phyloP scores from a whole-genome alignment of 2,329 filamentous ascomycete species.

The Fusarium oligoseptatum region DNA sequence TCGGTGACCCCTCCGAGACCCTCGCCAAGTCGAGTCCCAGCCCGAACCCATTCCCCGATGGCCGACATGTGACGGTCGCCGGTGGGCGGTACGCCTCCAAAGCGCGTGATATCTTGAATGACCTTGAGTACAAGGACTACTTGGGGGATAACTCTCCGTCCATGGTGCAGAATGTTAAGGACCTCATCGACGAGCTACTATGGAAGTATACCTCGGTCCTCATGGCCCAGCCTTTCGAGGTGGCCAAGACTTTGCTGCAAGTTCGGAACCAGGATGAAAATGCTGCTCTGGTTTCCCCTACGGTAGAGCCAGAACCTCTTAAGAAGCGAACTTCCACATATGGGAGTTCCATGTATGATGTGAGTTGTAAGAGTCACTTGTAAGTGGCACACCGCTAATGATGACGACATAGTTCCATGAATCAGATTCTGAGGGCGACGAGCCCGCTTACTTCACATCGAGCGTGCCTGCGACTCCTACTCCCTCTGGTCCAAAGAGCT shows the following conservation, averaged over 20 bases:
- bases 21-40: slow-evolving; percentile 52
- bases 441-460: slow-evolving; percentile 87
- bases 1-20: slow-evolving; percentile 60
- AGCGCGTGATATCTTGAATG: slow-evolving; percentile 87
- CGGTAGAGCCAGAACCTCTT: slow-evolving; percentile 39
- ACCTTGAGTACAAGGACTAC: slow-evolving; percentile 93
- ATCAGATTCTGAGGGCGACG: slow-evolving; percentile 79
- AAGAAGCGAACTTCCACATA: slow-evolving; percentile 50
- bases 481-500: slow-evolving; percentile 53
- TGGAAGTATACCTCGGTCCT: slow-evolving; percentile 94
- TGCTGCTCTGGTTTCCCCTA: slow-evolving; percentile 47
- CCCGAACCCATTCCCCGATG: slow-evolving; percentile 61
- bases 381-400: slow-evolving; percentile 37
- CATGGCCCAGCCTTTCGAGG: slow-evolving; percentile 95
- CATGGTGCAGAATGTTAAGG: slow-evolving; percentile 79
- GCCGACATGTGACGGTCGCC: slow-evolving; percentile 56
- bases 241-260: slow-evolving; percentile 94
- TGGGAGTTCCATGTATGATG: slow-evolving; percentile 53
- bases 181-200: slow-evolving; percentile 84
- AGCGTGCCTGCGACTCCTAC: slow-evolving; percentile 68
- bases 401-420: slow-evolving; percentile 59
- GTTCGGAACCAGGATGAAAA: slow-evolving; percentile 71
- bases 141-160: slow-evolving; percentile 82
- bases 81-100: slow-evolving; percentile 59
- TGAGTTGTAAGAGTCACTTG: slow-evolving; percentile 40